Evolutionary conservation across 2,329 filamentous ascomycete genomes (phyloP).

Genomic region (Ceratocystis cacaofunesta): DNA sequence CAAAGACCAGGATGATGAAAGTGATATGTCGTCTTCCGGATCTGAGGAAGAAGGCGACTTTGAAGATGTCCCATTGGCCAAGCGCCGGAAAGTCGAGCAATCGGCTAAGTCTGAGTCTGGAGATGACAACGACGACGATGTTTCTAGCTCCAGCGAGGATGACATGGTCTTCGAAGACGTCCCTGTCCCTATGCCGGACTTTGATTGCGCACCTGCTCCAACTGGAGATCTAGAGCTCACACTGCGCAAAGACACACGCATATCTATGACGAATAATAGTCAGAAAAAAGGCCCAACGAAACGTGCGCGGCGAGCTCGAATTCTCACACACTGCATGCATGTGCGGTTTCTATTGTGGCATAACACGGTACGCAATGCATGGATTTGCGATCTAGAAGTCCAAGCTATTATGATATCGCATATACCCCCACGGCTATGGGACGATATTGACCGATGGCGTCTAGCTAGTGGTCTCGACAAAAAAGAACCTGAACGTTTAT

Average conservation of each 20-base stretch:
- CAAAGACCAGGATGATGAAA: not conserved
- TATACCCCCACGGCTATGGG: conserved; percentile 50
- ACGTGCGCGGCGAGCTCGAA: conserved; percentile 62
- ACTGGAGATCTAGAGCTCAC: conserved; percentile 62
- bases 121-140: conserved; percentile 25
- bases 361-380: conserved; percentile 71
- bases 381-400: conserved; percentile 62
- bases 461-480: conserved; percentile 48
- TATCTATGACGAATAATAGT: conserved; percentile 47
- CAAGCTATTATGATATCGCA: conserved; percentile 65
- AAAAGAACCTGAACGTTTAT: conserved; percentile 14
- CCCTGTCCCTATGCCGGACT: conserved; percentile 25
- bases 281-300: conserved; percentile 76
- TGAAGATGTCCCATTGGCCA: conserved; percentile 29
- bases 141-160: conserved; percentile 39
- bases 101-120: not conserved
- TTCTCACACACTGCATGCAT: conserved; percentile 73
- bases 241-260: conserved; percentile 41
- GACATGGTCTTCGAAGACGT: conserved; percentile 51
- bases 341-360: conserved; percentile 81
- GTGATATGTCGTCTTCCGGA: conserved; percentile 28
- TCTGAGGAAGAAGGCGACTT: conserved; percentile 31
- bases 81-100: conserved; percentile 21
- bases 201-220: conserved; percentile 33
- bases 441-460: conserved; percentile 60